These are phyloP conservation scores for Boletus tomentosulus DNA, from an alignment of 768 basidiomycete genomes.

Conservation along the genomic window DNA sequence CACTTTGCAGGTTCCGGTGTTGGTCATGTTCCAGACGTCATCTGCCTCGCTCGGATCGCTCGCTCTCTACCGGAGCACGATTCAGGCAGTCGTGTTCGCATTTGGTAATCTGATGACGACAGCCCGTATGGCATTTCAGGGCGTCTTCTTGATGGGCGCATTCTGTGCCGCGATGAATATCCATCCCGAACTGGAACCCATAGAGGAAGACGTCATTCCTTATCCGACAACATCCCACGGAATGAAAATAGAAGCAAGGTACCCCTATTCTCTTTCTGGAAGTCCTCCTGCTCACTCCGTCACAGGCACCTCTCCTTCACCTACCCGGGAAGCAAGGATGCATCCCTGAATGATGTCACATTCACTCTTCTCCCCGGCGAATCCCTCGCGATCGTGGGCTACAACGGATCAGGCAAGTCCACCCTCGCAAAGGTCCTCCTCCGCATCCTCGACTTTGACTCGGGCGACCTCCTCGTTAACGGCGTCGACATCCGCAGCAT, in stretches of 20 bases:
- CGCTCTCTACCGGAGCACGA: slow-evolving; percentile 73
- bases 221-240: slow-evolving; percentile 53
- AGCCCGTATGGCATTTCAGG: slow-evolving; percentile 73
- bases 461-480: slow-evolving; percentile 67
- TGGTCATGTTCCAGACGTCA: slow-evolving; percentile 68
- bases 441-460: slow-evolving; percentile 72
- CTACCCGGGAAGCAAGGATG: slow-evolving; percentile 69
- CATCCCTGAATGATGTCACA: slow-evolving; percentile 65
- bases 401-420: slow-evolving; percentile 85
- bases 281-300: slow-evolving; percentile 7
- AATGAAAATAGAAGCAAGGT: slow-evolving; percentile 70
- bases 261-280: slow-evolving; percentile 20
- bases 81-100: slow-evolving; percentile 67
- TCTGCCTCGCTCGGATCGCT: slow-evolving; percentile 77
- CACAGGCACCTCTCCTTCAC: slow-evolving; percentile 64
- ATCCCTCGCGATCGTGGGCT: slow-evolving; percentile 80
- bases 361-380: slow-evolving; percentile 72
- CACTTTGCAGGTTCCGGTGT: slow-evolving; percentile 58
- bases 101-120: slow-evolving; percentile 60
- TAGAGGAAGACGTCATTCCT: slow-evolving; percentile 43
- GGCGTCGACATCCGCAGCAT: slow-evolving; percentile 62
- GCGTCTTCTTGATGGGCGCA: slow-evolving; percentile 82
- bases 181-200: slow-evolving; percentile 63
- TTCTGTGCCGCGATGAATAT: slow-evolving; percentile 75
- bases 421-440: slow-evolving; percentile 80